Conservation (phyloP, 2,329 filamentous ascomycete species). For the Tolypocladium paradoxum region DNA sequence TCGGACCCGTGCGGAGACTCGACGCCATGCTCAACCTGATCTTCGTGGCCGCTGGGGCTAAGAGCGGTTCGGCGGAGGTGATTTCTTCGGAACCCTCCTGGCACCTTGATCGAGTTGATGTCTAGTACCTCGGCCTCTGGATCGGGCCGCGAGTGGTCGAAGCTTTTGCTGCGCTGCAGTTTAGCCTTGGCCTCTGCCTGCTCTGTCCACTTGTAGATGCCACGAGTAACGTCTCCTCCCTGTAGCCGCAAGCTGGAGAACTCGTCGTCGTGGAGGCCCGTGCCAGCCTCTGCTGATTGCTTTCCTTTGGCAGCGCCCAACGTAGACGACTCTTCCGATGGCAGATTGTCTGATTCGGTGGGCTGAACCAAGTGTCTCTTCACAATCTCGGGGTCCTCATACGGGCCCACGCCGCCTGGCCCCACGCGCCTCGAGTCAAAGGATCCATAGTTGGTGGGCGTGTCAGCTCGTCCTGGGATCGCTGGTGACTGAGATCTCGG, state of each 20-base stretch:
- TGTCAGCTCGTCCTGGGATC: conserved; percentile 28
- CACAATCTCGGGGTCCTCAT: conserved; percentile 86
- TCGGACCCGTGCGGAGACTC: conserved; percentile 20
- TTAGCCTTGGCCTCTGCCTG: conserved; percentile 64
- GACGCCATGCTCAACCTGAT: conserved; percentile 21
- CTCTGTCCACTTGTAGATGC: conserved; percentile 95
- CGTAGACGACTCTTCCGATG: conserved; percentile 34
- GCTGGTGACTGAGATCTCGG: conserved; percentile 26
- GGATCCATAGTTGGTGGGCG: conserved; percentile 72
- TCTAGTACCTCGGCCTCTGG: conserved; percentile 73
- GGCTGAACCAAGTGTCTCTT: conserved; percentile 78
- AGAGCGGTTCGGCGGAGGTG: conserved; percentile 69
- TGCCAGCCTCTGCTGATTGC: conserved; percentile 30
- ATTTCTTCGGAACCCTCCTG: conserved; percentile 86
- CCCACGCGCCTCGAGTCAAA: conserved; percentile 59
- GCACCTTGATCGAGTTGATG: conserved; percentile 83
- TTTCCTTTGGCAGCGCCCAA: conserved; percentile 42
- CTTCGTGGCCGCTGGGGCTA: conserved; percentile 36
- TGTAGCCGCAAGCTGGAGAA: conserved; percentile 91
- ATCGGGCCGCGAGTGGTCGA: conserved; percentile 64
- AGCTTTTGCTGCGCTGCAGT: conserved; percentile 76
- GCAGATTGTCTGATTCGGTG: conserved; percentile 31
- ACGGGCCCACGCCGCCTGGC: conserved; percentile 40
- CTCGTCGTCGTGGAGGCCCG: conserved; percentile 55
- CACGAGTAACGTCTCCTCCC: conserved; percentile 86